These are phyloP conservation scores for Candida multigemmis DNA, from an alignment of 805 yeast species.

Conservation along the genomic window DNA sequence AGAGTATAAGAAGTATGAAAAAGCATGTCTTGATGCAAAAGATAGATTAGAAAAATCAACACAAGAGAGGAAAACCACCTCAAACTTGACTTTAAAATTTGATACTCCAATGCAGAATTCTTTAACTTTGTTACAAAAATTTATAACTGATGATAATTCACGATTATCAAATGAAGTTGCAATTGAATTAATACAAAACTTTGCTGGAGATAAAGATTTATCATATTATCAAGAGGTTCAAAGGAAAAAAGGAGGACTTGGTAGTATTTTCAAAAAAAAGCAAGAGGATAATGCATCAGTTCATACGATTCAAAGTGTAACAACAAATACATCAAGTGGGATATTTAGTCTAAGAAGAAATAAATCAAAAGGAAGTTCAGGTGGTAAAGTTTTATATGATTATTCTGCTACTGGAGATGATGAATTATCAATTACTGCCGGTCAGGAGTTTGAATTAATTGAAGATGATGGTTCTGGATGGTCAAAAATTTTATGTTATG, in stretches of 20 bases:
- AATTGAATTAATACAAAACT: constrained; percentile 81
- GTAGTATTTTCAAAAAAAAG: constrained; percentile 38
- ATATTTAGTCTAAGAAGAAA: constrained; percentile 28
- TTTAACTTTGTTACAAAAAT: constrained; percentile 45
- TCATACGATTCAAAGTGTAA: constrained; percentile 20
- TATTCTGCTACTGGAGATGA: constrained; percentile 68
- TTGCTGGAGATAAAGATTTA: constrained; percentile 69
- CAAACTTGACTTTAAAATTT: constrained; percentile 37
- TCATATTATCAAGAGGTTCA: constrained; percentile 44
- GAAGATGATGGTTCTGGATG: constrained; percentile 90
- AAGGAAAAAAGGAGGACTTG: constrained; percentile 48
- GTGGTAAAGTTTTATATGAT: constrained; percentile 50
- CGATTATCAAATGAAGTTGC: constrained; percentile 78
- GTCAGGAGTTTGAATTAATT: constrained; percentile 51
- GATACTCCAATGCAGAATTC: constrained; percentile 48
- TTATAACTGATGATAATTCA: constrained; percentile 63
- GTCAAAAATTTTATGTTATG: constrained; percentile 53
- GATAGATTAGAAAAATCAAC: constrained; percentile 40
- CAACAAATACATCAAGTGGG: constrained; percentile 22
- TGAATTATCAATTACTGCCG: constrained; percentile 54
- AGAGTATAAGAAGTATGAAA: constrained; percentile 30
- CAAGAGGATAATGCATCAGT: constrained; percentile 21
- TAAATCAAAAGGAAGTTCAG: constrained; percentile 12
- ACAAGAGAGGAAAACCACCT: constrained; percentile 20
- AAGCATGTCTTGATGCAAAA: constrained; percentile 37